phyloP scores from a whole-genome alignment of 108 stramenopile genomes.

The Mayamaea pseudoterrestris region DNA sequence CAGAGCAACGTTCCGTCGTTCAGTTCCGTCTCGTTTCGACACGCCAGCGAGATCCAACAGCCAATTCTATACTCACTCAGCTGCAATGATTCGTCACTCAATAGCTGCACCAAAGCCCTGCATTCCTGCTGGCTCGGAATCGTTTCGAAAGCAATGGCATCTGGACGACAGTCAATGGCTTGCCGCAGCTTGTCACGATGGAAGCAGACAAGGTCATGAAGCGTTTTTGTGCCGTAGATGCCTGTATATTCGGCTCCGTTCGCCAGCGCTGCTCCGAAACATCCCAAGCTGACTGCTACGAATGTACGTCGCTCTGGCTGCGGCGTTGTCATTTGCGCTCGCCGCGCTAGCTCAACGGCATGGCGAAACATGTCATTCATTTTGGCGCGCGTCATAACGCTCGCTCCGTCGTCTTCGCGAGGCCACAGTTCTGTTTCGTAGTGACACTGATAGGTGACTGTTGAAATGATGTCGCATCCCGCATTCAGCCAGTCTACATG shows the following conservation, averaged over 20 bases:
- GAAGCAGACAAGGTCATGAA: conserved; percentile 21
- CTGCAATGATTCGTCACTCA: background rate
- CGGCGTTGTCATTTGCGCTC: conserved; percentile 1
- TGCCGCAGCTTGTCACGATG: conserved; percentile 20
- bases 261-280: conserved; percentile 41
- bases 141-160: conserved; percentile 49
- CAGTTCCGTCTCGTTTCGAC: conserved; percentile 26
- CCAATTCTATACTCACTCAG: no score
- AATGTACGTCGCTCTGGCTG: conserved; percentile 3
- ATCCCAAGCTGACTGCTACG: conserved; percentile 37
- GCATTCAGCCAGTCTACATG: conserved; percentile 37
- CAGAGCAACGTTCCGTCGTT: conserved; percentile 35
- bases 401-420: background rate
- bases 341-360: conserved; percentile 25
- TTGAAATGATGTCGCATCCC: conserved; percentile 34
- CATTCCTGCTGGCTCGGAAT: conserved; percentile 30
- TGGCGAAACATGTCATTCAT: conserved; percentile 16
- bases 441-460: conserved; percentile 58
- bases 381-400: background rate
- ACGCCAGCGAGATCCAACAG: conserved; percentile 44
- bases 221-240: conserved; percentile 14
- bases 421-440: conserved; percentile 10
- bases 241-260: conserved; percentile 57
- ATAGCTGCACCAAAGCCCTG: conserved; percentile 5
- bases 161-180: conserved; percentile 13